Conservation (phyloP, 495 filamentous ascomycete species). For the Annulohypoxylon maeteangense region DNA sequence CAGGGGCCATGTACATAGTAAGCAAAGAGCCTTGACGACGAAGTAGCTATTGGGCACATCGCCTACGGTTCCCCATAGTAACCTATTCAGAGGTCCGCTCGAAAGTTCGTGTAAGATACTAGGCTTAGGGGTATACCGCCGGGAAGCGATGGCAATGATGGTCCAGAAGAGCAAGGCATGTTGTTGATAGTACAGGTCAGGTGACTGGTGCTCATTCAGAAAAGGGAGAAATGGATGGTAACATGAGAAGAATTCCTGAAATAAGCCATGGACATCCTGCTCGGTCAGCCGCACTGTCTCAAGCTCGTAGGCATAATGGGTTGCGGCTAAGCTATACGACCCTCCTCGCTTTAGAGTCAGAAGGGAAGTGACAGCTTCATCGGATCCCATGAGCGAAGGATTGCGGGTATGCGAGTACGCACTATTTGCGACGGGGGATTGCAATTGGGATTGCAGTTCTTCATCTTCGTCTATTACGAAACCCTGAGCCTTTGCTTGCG, state of each 20-base stretch:
- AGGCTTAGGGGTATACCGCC: slow-evolving; percentile 74
- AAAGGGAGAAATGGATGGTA: slow-evolving; percentile 91
- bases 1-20: slow-evolving; percentile 91
- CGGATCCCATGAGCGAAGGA: slow-evolving; percentile 77
- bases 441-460: slow-evolving; percentile 61
- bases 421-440: slow-evolving; percentile 67
- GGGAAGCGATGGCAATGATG: slow-evolving; percentile 82
- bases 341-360: slow-evolving; percentile 74
- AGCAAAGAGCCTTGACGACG: slow-evolving; percentile 89
- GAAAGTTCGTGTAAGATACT: slow-evolving; percentile 75
- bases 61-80: slow-evolving; percentile 84
- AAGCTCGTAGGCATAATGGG: slow-evolving; percentile 66
- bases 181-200: slow-evolving; percentile 78
- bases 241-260: slow-evolving; percentile 80
- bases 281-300: slow-evolving; percentile 79
- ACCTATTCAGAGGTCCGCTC: slow-evolving; percentile 71
- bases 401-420: slow-evolving; percentile 65
- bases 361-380: slow-evolving; percentile 85
- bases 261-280: slow-evolving; percentile 78
- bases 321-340: slow-evolving; percentile 61
- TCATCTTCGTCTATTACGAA: slow-evolving; percentile 64
- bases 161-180: slow-evolving; percentile 87
- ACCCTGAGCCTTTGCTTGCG: slow-evolving; percentile 60
- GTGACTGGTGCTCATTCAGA: slow-evolving; percentile 73
- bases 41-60: slow-evolving; percentile 87